A percentile compares a stretch with the other conserved stretches of the same genome.
Evolutionary conservation across 192 early-diverging fungal species (phyloP).

Genomic region (Coemansia sp.): DNA sequence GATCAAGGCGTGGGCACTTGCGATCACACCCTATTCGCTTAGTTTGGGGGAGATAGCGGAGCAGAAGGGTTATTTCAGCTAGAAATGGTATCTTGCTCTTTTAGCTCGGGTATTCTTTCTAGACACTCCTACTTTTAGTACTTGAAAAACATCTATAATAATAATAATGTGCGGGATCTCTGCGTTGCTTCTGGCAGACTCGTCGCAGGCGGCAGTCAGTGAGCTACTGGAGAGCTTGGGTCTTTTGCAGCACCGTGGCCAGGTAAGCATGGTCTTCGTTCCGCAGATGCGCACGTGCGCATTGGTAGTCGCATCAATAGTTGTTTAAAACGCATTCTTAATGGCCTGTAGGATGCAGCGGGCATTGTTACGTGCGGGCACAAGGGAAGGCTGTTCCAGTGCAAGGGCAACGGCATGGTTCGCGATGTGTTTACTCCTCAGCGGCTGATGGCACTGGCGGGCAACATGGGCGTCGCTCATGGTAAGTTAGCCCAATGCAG

Average conservation of each 20-base stretch:
- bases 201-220: conserved; percentile 68
- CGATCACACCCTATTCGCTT: not conserved
- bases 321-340: not conserved
- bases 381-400: conserved; percentile 96
- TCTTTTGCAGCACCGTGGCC: conserved; percentile 96
- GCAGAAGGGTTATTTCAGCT: not conserved
- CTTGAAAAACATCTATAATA: not conserved
- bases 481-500: conserved; percentile 63
- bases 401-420: conserved; percentile 99
- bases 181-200: conserved; percentile 81
- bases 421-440: conserved; percentile 91
- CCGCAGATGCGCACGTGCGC: not conserved
- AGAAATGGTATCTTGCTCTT: not conserved
- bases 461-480: conserved; percentile 94
- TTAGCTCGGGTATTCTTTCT: not conserved
- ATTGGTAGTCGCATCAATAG: not conserved
- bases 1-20: not conserved
- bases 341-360: conserved; percentile 86
- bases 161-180: conserved; percentile 86
- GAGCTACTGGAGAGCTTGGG: conserved; percentile 96
- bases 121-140: not conserved
- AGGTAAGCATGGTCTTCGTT: conserved; percentile 63
- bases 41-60: not conserved
- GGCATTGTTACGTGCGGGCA: conserved; percentile 98
- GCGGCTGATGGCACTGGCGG: conserved; percentile 76